Evolutionary conservation across 345 rosid genomes (phyloP), one percentile per base, ranked within the genome.

Genomic region (Excoecaria cochinchinensis): DNA sequence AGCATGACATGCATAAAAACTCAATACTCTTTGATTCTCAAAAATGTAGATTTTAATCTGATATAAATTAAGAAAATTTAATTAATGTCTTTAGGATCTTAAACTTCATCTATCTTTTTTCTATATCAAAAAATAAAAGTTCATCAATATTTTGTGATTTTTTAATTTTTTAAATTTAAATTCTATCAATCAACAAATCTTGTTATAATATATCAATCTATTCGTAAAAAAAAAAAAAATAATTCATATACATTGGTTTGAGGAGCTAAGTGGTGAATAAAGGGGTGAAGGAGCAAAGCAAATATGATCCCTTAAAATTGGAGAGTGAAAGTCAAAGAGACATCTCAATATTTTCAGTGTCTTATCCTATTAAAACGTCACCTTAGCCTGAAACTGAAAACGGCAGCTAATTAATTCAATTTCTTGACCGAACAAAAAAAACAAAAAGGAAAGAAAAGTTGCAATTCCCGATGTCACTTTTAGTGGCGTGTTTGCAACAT

Each of bases 391-490:
- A 64, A 67, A 63, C 73, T 13, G 68, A 17, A 0, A 59, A 63
- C 22, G 17, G 61, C 47, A 52, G 48, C 44, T 11, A 36, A 48
- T 61, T 6, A 50, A 25, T 61, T 61, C 6, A 50, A 25, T 61
- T 4, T 19, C 21, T 12, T n/a, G n/a, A 62, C n/a, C 60, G 15
- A 25, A 47, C 11, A 55, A 67, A 67, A 66, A 77, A 44, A 10
- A 44, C 4, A 10, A 44, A 1, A 44, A 8, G 31, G 59, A 15
- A 42, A 31, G 25, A 38, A 60, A 53, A 3, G 50, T 15, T 74
- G 71, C 85, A 60, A 71, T 74, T 81, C 83, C 83, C 80, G 64
- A 84, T 71, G 83, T 39, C 64, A 74, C 62, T 71, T 53, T 16
- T 24, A 24, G 73, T 70, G 67, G 63, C 82, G 78, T 70, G 78